These are phyloP conservation scores for Bothriochloa decipiens DNA, from an alignment of 176 grass and related monocot genomes.

Conservation along the genomic window DNA sequence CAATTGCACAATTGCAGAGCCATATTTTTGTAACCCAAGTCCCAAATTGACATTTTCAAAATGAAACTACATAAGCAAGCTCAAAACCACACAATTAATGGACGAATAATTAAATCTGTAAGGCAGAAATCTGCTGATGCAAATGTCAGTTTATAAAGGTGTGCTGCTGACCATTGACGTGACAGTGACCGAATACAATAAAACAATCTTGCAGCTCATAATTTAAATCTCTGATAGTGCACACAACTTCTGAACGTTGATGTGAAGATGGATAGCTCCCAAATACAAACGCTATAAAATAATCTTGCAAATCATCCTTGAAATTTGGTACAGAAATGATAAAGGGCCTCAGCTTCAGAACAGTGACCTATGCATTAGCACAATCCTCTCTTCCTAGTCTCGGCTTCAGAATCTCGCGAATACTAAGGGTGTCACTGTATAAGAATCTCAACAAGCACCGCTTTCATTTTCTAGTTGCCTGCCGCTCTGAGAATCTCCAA, in stretches of 20 bases:
- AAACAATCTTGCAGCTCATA: neutral
- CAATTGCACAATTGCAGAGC: neutral
- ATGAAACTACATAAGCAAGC: neutral
- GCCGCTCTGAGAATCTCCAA: neutral
- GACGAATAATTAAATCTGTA: neutral
- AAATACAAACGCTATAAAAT: neutral
- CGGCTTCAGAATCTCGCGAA: constrained; percentile 24
- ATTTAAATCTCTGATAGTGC: neutral
- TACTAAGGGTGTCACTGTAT: neutral
- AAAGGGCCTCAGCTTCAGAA: neutral
- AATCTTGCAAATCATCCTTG: neutral
- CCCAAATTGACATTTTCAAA: neutral
- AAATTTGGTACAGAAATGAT: neutral
- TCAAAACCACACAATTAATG: constrained; percentile 6
- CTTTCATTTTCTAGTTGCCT: constrained; percentile 25
- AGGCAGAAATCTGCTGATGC: neutral
- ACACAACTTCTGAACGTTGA: neutral
- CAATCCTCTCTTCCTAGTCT: constrained; percentile 43
- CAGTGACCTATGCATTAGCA: neutral
- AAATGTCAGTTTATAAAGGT: neutral
- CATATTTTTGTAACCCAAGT: neutral
- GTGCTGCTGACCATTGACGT: neutral
- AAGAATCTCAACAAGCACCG: neutral
- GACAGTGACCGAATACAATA: neutral
- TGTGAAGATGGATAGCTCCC: neutral